These are phyloP conservation scores for Trypanosoma cruzi DNA, from an alignment of 208 protist genomes.

Conservation along the genomic window DNA sequence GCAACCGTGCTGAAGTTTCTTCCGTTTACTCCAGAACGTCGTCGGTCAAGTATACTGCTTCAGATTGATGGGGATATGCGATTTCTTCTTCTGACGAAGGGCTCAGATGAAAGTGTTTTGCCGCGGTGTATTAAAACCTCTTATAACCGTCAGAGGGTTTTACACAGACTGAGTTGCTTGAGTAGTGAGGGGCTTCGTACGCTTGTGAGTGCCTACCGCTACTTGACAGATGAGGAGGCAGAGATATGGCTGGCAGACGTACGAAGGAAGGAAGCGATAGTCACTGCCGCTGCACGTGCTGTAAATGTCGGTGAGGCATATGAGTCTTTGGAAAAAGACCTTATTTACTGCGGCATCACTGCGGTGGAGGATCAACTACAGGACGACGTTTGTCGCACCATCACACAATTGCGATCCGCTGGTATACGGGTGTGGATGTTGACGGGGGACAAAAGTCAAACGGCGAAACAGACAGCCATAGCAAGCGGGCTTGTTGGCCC, in stretches of 20 bases:
- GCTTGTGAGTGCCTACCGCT: constrained; percentile 64
- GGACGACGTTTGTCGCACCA: constrained; percentile 90
- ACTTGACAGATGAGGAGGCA: constrained; percentile 44
- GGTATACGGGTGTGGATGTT: constrained; percentile 95
- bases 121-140: constrained; percentile 38
- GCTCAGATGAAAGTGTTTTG: constrained; percentile 80
- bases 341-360: constrained; percentile 92
- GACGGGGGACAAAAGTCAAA: constrained; percentile 98
- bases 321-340: constrained; percentile 84
- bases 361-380: constrained; percentile 98
- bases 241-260: constrained; percentile 35
- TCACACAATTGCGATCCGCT: constrained; percentile 70
- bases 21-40: constrained; percentile 80
- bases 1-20: constrained; percentile 54
- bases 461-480: constrained; percentile 95
- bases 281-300: constrained; percentile 30
- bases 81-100: constrained; percentile 75
- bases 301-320: constrained; percentile 36
- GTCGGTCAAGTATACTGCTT: constrained; percentile 81
- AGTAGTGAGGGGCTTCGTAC: constrained; percentile 64
- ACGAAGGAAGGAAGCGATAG: constrained; percentile 20
- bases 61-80: constrained; percentile 23
- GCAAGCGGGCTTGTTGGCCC: constrained; percentile 53
- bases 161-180: constrained; percentile 29
- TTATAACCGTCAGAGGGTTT: neutral